Evolutionary conservation across 163 green algal genomes (phyloP).

Genomic region (Scenedesmus sp.): DNA sequence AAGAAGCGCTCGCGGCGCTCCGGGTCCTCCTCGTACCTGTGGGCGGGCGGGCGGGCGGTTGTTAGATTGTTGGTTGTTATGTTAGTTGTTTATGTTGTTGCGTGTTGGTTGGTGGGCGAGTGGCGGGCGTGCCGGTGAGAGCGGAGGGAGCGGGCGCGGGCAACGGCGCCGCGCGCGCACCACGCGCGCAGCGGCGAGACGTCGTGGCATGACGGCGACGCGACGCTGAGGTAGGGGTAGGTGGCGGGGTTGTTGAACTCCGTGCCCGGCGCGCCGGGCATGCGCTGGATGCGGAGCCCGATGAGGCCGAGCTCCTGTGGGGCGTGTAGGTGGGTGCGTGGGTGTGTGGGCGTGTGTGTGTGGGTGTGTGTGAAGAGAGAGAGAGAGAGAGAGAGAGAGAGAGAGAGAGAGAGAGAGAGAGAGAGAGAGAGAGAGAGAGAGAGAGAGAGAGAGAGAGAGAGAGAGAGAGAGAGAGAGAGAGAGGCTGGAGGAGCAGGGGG

Average conservation of each 20-base stretch:
- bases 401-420: slow-evolving; percentile 1
- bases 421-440: not conserved
- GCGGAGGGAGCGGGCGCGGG: not conserved
- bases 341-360: no score
- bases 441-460: not conserved
- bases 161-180: slow-evolving; percentile 31
- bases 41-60: not conserved
- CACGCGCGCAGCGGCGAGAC: slow-evolving; percentile 81
- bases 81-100: not conserved
- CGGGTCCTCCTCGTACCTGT: slow-evolving; percentile 84
- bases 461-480: not conserved
- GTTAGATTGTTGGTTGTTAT: not conserved
- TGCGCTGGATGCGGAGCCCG: slow-evolving; percentile 96
- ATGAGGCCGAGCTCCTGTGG: slow-evolving; percentile 73
- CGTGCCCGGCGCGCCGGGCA: slow-evolving; percentile 68
- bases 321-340: not conserved
- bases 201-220: slow-evolving; percentile 94
- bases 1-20: slow-evolving; percentile 80
- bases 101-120: not conserved
- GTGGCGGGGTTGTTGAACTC: slow-evolving; percentile 50
- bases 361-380: no score
- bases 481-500: no score
- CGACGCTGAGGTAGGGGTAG: slow-evolving; percentile 93
- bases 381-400: not conserved
- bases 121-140: not conserved